These are phyloP conservation scores for Triticum urartu DNA, from an alignment of 176 grass and related monocot genomes.

Conservation along the genomic window DNA sequence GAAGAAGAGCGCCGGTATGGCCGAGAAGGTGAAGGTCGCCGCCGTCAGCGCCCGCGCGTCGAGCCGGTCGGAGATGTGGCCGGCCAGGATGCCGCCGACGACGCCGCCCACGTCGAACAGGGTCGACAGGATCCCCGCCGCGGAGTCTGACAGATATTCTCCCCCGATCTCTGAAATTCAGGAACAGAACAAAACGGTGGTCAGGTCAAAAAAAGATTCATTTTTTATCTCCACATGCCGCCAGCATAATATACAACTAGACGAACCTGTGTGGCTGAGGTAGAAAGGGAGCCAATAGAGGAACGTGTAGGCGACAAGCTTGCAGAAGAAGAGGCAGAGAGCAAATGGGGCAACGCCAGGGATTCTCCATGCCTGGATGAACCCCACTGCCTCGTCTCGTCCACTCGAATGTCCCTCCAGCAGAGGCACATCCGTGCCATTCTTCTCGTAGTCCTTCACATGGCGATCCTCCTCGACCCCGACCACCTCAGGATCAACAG, in stretches of 20 bases:
- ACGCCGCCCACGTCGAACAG: conserved; percentile 85
- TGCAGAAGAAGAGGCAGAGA: conserved; percentile 84
- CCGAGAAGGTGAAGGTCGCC: conserved; percentile 66
- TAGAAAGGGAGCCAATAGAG: conserved; percentile 90
- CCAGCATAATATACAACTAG: not conserved
- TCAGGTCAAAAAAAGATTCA: not conserved
- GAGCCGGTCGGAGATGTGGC: conserved; percentile 80
- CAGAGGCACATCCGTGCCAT: conserved; percentile 40
- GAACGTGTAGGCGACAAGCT: conserved; percentile 86
- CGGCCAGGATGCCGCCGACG: conserved; percentile 65
- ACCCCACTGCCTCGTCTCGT: conserved; percentile 55
- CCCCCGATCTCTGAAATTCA: conserved; percentile 68
- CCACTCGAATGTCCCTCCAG: conserved; percentile 30
- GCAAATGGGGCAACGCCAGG: conserved; percentile 79
- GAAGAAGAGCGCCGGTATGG: conserved; percentile 79
- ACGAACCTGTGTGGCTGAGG: conserved; percentile 86
- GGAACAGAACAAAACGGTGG: not conserved
- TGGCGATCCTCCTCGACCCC: conserved; percentile 46
- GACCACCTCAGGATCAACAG: conserved; percentile 56
- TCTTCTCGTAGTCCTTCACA: conserved; percentile 45
- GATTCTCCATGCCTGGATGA: conserved; percentile 77
- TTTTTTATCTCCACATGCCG: not conserved
- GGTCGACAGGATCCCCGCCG: conserved; percentile 58
- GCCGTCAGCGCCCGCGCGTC: conserved; percentile 70
- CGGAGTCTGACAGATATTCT: conserved; percentile 54